phyloP scores from a whole-genome alignment of 164 flowering plant genomes.

The Buxus sempervirens region DNA sequence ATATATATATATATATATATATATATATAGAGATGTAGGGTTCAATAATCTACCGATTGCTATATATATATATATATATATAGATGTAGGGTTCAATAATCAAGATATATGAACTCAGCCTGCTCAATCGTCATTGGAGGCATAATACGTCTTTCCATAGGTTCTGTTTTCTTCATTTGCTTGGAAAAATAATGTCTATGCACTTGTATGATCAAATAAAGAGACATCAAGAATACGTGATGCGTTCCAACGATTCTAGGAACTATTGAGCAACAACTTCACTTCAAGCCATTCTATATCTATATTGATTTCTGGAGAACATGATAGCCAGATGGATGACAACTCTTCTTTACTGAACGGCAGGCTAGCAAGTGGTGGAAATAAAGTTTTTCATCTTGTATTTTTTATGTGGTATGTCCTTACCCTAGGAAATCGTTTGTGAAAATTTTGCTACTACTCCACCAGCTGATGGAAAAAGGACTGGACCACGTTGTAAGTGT shows the following conservation, averaged over 20 bases:
- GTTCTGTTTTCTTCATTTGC: not conserved
- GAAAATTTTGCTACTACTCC: constrained; percentile 68
- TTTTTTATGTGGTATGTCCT: constrained; percentile 2
- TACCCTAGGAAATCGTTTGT: constrained; percentile 53
- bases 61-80: no score
- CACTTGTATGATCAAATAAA: not conserved
- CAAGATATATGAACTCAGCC: no score
- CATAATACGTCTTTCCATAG: not conserved
- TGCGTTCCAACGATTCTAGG: constrained; percentile 16
- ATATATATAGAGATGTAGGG: no score
- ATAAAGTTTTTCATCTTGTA: constrained; percentile 10
- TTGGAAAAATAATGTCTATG: not conserved
- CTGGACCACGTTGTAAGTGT: constrained; percentile 92
- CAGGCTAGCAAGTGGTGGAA: constrained; percentile 15
- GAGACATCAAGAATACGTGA: not conserved
- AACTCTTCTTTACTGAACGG: constrained; percentile 12
- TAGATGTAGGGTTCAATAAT: no score
- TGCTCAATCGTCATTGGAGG: no score
- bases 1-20: no score
- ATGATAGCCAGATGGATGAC: constrained; percentile 6
- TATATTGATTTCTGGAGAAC: constrained; percentile 10
- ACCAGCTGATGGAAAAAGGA: constrained; percentile 56
- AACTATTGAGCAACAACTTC: constrained; percentile 8
- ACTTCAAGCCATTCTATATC: constrained; percentile 7
- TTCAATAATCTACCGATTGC: no score